phyloP scores from a whole-genome alignment of 2,329 filamentous ascomycete species.

The Neofusicoccum sp. region DNA sequence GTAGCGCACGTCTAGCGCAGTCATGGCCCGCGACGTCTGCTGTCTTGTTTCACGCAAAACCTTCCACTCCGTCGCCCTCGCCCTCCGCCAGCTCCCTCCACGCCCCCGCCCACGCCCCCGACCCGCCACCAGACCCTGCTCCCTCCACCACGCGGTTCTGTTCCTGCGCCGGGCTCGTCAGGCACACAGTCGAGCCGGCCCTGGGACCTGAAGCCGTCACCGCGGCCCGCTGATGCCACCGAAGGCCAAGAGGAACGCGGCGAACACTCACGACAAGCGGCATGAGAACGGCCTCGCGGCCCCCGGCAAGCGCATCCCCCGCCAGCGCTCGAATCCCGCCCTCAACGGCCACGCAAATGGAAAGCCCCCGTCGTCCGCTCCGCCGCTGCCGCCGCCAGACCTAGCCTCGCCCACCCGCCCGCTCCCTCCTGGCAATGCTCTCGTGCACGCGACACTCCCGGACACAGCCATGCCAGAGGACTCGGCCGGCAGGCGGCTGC shows the following conservation, averaged over 20 bases:
- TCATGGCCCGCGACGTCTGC: slow-evolving; percentile 7
- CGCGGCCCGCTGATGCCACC: slow-evolving; percentile 50
- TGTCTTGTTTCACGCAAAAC: slow-evolving; percentile 19
- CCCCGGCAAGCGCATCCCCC: slow-evolving; percentile 68
- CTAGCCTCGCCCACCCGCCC: slow-evolving; percentile 43
- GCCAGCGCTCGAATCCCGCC: slow-evolving; percentile 50
- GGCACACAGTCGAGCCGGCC: slow-evolving; percentile 45
- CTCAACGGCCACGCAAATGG: slow-evolving; percentile 49
- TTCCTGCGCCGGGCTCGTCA: slow-evolving; percentile 50
- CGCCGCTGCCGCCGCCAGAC: slow-evolving; percentile 41
- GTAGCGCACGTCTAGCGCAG: slow-evolving; percentile 15
- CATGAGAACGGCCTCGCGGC: slow-evolving; percentile 88
- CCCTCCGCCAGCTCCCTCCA: slow-evolving; percentile 24
- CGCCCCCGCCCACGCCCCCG: slow-evolving; percentile 19
- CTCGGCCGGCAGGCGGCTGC: slow-evolving; percentile 4
- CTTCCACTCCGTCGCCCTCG: slow-evolving; percentile 17
- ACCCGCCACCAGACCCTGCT: slow-evolving; percentile 21
- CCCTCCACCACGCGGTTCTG: slow-evolving; percentile 40
- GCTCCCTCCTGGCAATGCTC: slow-evolving; percentile 32
- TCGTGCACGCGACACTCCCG: slow-evolving; percentile 21
- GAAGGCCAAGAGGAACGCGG: slow-evolving; percentile 47
- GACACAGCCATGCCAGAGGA: slow-evolving; percentile 23
- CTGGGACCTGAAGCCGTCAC: slow-evolving; percentile 38
- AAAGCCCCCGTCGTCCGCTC: slow-evolving; percentile 40
- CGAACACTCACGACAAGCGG: slow-evolving; percentile 57